Evolutionary conservation across 2,329 filamentous ascomycete genomes (phyloP).

Genomic region (Fusarium brevicatenulatum): DNA sequence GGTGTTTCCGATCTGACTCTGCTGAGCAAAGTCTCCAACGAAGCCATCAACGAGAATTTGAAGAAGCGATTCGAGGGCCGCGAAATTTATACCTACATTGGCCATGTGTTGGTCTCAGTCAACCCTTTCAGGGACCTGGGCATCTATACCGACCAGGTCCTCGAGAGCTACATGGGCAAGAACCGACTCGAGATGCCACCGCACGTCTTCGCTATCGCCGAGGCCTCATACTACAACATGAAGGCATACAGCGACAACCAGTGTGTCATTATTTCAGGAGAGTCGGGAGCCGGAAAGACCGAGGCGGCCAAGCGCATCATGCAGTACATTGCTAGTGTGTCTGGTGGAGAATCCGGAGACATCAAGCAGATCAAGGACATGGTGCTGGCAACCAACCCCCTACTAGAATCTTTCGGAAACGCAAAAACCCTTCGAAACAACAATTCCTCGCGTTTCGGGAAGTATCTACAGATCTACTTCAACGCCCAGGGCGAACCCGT

Average conservation of each 20-base stretch:
- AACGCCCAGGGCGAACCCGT: slow-evolving; percentile 91
- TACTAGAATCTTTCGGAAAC: slow-evolving; percentile 97
- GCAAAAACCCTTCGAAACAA: slow-evolving; percentile 98
- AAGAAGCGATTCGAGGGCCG: slow-evolving; percentile 97
- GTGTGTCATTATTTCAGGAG: slow-evolving; percentile 98
- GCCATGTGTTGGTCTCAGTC: slow-evolving; percentile 98
- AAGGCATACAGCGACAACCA: slow-evolving; percentile 99
- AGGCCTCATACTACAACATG: slow-evolving; percentile 99
- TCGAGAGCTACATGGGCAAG: slow-evolving; percentile 95
- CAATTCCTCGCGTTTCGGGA: slow-evolving; percentile 98
- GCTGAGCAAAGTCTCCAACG: slow-evolving; percentile 98
- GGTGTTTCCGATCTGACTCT: slow-evolving; percentile 97
- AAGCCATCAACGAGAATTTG: slow-evolving; percentile 98
- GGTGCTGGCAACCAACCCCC: slow-evolving; percentile 96
- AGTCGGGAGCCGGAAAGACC: slow-evolving; percentile 98
- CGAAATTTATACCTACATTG: slow-evolving; percentile 99
- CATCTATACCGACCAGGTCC: slow-evolving; percentile 94
- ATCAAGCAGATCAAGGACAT: slow-evolving; percentile 99
- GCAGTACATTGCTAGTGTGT: slow-evolving; percentile 99
- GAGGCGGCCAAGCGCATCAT: slow-evolving; percentile 98
- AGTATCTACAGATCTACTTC: slow-evolving; percentile 98
- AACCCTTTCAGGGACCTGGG: slow-evolving; percentile 98
- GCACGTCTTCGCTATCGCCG: slow-evolving; percentile 97
- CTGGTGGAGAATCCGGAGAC: slow-evolving; percentile 82
- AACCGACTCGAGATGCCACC: slow-evolving; percentile 95